A percentile compares a stretch with the other conserved stretches of the same genome.
phyloP scores from a whole-genome alignment of 202 grass and related monocot genomes.

The Hordeum pubiflorum region DNA sequence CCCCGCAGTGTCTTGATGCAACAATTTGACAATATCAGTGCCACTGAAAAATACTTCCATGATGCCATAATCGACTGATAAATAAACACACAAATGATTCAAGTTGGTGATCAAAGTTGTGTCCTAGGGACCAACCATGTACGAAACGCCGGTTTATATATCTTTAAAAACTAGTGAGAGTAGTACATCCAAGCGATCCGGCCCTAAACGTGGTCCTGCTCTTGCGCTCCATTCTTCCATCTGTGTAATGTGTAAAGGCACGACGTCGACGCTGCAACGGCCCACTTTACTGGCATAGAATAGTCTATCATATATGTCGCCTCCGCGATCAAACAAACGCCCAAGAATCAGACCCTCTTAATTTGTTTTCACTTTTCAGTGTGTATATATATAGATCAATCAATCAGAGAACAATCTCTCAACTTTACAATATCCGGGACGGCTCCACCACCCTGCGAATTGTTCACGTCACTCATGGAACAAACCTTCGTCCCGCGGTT shows the following conservation, averaged over 20 bases:
- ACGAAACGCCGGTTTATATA: background rate
- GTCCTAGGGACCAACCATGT: background rate
- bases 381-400: background rate
- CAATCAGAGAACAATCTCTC: conserved; percentile 7
- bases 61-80: background rate
- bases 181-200: background rate
- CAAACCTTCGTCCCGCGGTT: background rate
- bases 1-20: too few relatives aligned
- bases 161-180: background rate
- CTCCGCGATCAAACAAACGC: background rate
- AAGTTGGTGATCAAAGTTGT: background rate
- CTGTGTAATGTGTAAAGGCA: conserved; percentile 12
- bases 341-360: background rate
- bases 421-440: conserved; percentile 9
- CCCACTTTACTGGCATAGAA: background rate
- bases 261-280: conserved; percentile 29
- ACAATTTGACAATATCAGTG: too few relatives aligned
- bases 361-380: background rate
- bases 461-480: background rate
- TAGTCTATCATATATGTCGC: background rate
- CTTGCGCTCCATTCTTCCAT: background rate
- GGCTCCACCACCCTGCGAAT: background rate
- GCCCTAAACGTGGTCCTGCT: background rate
- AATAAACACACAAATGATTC: background rate
- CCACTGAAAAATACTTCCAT: background rate